phyloP scores from a whole-genome alignment of 2,329 filamentous ascomycete species.

The Calonectria montana region DNA sequence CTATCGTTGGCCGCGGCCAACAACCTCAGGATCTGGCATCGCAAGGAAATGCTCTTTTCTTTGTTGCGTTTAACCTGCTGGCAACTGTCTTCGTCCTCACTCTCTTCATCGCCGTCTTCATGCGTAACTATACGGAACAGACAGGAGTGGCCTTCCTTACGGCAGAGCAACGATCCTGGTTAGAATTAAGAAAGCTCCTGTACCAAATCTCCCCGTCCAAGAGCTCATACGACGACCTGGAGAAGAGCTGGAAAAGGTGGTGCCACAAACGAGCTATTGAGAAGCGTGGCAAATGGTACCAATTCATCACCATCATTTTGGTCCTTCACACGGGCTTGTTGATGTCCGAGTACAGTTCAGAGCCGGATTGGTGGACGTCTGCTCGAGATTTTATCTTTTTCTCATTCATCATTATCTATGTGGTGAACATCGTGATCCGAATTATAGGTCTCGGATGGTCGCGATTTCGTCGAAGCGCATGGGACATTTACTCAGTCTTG shows the following conservation, averaged over 20 bases:
- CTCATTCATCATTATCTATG: conserved; percentile 82
- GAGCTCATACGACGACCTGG: conserved; percentile 82
- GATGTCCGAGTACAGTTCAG: conserved; percentile 85
- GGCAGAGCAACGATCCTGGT: conserved; percentile 95
- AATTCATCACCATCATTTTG: conserved; percentile 81
- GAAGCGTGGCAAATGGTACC: conserved; percentile 93
- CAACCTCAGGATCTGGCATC: conserved; percentile 78
- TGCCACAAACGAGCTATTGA: conserved; percentile 95
- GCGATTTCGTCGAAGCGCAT: conserved; percentile 90
- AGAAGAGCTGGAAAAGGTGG: conserved; percentile 87
- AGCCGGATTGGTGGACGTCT: conserved; percentile 76
- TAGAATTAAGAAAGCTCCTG: conserved; percentile 91
- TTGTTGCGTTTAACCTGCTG: conserved; percentile 95
- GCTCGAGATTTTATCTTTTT: conserved; percentile 83
- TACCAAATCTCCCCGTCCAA: conserved; percentile 96
- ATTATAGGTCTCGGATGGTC: conserved; percentile 92
- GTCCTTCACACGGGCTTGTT: conserved; percentile 86
- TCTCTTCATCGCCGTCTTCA: conserved; percentile 98
- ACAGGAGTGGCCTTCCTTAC: conserved; percentile 97
- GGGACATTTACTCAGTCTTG: conserved; percentile 91
- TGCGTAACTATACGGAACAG: conserved; percentile 99
- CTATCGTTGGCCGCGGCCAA: conserved; percentile 79
- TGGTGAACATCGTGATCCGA: conserved; percentile 84
- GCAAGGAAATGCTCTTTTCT: conserved; percentile 92
- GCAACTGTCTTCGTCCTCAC: conserved; percentile 97